phyloP scores from a whole-genome alignment of 2,329 filamentous ascomycete species.

The Capronia coronata region DNA sequence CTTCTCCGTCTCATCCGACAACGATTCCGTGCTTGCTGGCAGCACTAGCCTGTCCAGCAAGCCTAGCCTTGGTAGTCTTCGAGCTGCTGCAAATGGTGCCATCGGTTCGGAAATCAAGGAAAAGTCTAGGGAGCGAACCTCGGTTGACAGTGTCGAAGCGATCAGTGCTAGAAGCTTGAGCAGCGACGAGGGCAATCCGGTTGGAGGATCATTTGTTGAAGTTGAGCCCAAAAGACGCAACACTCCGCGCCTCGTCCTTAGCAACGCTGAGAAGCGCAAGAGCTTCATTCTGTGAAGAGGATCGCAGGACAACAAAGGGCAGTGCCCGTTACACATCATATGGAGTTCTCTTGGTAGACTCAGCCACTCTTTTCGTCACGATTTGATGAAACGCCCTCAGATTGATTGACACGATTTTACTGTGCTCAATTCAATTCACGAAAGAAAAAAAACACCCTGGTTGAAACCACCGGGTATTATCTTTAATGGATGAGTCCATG shows the following conservation, averaged over 20 bases:
- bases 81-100: conserved; percentile 71
- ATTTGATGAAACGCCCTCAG: conserved; percentile 20
- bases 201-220: conserved; percentile 51
- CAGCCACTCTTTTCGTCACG: conserved; percentile 26
- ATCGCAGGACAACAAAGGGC: conserved; percentile 9
- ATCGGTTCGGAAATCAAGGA: conserved; percentile 84
- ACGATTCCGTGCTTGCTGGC: conserved; percentile 62
- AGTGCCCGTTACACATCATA: conserved; percentile 14
- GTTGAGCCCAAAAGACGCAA: conserved; percentile 61
- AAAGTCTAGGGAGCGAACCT: conserved; percentile 56
- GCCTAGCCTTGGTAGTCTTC: conserved; percentile 65
- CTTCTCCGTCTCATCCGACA: conserved; percentile 65
- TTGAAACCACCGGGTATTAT: conserved; percentile 8
- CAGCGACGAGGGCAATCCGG: conserved; percentile 53
- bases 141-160: conserved; percentile 41
- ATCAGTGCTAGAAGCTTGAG: conserved; percentile 59
- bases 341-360: conserved; percentile 26
- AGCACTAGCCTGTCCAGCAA: conserved; percentile 77
- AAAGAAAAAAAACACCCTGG: conserved; percentile 15
- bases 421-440: conserved; percentile 4
- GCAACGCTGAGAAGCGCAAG: conserved; percentile 86
- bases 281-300: conserved; percentile 38
- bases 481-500: conserved; percentile 14
- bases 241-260: conserved; percentile 79
- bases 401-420: conserved; percentile 17